Base-by-base conservation (phyloP, 257 asterid species). In the Solanum sitiens region DNA sequence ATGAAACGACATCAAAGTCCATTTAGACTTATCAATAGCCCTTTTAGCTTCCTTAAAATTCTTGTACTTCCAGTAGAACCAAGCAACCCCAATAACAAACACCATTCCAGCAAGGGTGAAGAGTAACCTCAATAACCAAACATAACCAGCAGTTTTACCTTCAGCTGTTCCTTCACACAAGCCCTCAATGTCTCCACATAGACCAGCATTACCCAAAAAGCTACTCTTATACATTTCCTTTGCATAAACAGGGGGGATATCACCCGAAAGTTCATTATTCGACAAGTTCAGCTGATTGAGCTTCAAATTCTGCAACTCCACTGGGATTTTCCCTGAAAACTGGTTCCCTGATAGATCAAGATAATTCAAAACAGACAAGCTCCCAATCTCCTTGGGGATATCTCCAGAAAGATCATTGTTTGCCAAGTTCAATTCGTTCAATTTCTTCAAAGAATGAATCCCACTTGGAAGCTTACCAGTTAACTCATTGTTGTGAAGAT, bases 1-100 rank as follows among this genome's bases (percentile, higher is more conserved):
- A 56, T 97, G 99, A 82, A 97, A 97, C 4, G 99, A 97, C 98
- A 95, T 97, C 87, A 97, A 77, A 6, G 98, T 97, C 99, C 99
- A 97, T 89, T 95, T 97, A 4, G 99, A 94, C 86, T 89, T 92
- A 47, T 95, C 98, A 32, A 92, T 89, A 2, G 90, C 92, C 83
- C 77, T 87, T 56, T 95, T 92, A 21, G 92, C 89, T 83, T 88
- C 89, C 86, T 89, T 90, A 91, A 93, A 93, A 33, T 90, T 94
- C 76, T 73, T 91, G 87, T 95, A 94, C 92, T 90, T 94, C 27
- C 91, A 63, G 90, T 91, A 94, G 92, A 97, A 95, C 98, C 98
- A 95, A 30, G 89, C 83, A 9, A 93, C 75, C 23, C 98, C 98
- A 11, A 91, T 89, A 50, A 92, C 47, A 32, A 97, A 94, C 50